Base-by-base conservation (phyloP, 2,329 filamentous ascomycete species). In the Cladobotryum mycophilum region DNA sequence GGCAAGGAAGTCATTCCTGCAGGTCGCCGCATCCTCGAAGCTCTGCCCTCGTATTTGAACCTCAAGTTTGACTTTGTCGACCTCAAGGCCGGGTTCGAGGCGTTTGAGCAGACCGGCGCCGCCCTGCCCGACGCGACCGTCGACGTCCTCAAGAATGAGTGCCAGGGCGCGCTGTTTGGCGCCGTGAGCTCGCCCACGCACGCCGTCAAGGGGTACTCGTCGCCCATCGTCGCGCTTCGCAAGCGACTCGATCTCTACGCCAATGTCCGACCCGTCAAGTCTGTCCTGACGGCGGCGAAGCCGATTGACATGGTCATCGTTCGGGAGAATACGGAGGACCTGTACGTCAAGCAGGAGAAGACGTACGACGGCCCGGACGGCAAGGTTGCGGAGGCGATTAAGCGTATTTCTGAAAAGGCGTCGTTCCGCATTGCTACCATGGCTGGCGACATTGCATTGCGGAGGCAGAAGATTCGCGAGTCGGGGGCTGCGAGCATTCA, bases 1-100 rank as follows among this genome's bases (percentile, higher is more conserved):
- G 93, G 93, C 73, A 89, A 89, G 68, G 93, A 99, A 75, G 93
- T 99, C 69, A 97, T 99, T 71, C 93, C 93, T 58, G 88, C 93
- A 49, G 93, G 92, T 47, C 88, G 89, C 63, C 86, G 88, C 57
- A 78, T 97, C 61, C 88, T 99, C 65, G 92, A 99, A 76, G 87
- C 93, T 46, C 85, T 99, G 2, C 91, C 92, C 34, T 72, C 85
- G n/a, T 93, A 88, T n/a, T 76, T 96, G 44, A 86, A 87, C 64
- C 81, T 99, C 61, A 91, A 89, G 66, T 97, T 97, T 79, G 88
- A 86, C 68, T 99, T 97, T 72, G 82, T 93, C 61, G 83, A 96
- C 74, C 88, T 97, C 61, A 81, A 93, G 55, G 93, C 93, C 53
- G 93, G 93, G 55, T 99, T 89, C 72, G 89, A 91, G 67, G 89